Evolutionary conservation across 1,139 yeast genomes (phyloP).

Genomic region (Trichomonascaceae sp.): DNA sequence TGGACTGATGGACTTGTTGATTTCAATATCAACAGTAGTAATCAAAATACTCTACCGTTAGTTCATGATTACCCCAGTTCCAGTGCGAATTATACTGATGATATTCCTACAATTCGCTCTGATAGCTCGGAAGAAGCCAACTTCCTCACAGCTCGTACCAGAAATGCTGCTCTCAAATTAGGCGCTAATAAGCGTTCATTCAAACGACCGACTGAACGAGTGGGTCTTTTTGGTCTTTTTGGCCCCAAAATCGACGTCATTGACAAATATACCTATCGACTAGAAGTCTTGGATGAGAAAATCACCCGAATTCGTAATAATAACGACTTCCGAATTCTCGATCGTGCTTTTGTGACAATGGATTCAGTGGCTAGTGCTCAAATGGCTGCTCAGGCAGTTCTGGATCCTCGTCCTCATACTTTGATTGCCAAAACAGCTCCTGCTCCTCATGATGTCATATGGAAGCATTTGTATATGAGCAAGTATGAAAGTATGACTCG

Average conservation of each 20-base stretch:
- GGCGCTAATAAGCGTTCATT: slow-evolving; percentile 11
- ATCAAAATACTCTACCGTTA: not conserved
- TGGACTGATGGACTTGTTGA: slow-evolving; percentile 21
- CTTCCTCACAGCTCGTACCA: slow-evolving; percentile 2
- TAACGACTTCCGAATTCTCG: slow-evolving; percentile 37
- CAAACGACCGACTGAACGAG: slow-evolving; percentile 38
- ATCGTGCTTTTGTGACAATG: slow-evolving; percentile 75
- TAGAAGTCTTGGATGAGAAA: slow-evolving; percentile 52
- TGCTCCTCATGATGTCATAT: slow-evolving; percentile 78
- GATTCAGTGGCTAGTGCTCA: slow-evolving; percentile 82
- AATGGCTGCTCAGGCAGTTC: slow-evolving; percentile 81
- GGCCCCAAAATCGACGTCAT: slow-evolving; percentile 65
- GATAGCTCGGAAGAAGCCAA: not conserved
- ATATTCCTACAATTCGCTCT: slow-evolving; percentile 1
- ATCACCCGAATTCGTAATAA: slow-evolving; percentile 38
- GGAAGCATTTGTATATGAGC: slow-evolving; percentile 68
- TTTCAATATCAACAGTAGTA: slow-evolving; percentile 2
- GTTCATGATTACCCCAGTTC: not conserved
- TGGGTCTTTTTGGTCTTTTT: slow-evolving; percentile 45
- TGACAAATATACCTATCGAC: slow-evolving; percentile 49
- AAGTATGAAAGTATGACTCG: slow-evolving; percentile 51
- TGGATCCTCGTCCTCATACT: slow-evolving; percentile 72
- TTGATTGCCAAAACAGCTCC: slow-evolving; percentile 74
- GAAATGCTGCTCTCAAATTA: slow-evolving; percentile 12
- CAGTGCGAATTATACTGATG: not conserved